A percentile compares a stretch with the other conserved stretches of the same genome.
phyloP scores from a whole-genome alignment of 1,139 yeast species.

The Diutina sp. region DNA sequence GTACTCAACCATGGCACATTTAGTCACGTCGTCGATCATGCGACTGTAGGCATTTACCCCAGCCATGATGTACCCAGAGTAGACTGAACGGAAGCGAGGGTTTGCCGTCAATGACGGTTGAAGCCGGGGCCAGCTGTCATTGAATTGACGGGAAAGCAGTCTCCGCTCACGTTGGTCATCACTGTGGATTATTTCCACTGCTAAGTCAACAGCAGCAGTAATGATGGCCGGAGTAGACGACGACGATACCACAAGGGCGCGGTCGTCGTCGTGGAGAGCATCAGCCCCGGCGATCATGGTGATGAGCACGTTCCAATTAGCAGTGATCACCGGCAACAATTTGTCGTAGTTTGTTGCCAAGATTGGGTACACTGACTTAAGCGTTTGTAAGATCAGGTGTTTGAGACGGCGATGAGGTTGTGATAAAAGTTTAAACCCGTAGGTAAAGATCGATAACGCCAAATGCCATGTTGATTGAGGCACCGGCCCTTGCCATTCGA shows the following conservation, averaged over 20 bases:
- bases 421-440: not conserved
- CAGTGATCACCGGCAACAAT: not conserved
- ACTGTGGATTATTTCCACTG: not conserved
- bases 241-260: not conserved
- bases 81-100: not conserved
- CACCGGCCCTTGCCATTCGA: not conserved
- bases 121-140: not conserved
- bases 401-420: not conserved
- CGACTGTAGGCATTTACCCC: not conserved
- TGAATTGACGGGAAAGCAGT: not conserved
- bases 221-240: not conserved
- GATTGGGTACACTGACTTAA: not conserved
- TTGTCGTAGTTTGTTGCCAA: not conserved
- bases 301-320: not conserved
- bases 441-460: not conserved
- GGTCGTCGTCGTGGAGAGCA: not conserved
- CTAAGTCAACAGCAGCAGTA: not conserved
- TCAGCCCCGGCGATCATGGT: not conserved
- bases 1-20: not conserved
- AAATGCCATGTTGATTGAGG: not conserved
- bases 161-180: not conserved
- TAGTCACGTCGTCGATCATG: not conserved
- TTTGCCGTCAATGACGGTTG: not conserved
- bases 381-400: not conserved
- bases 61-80: not conserved